phyloP scores from a whole-genome alignment of 2,329 filamentous ascomycete genomes.

The Alternaria sp. region DNA sequence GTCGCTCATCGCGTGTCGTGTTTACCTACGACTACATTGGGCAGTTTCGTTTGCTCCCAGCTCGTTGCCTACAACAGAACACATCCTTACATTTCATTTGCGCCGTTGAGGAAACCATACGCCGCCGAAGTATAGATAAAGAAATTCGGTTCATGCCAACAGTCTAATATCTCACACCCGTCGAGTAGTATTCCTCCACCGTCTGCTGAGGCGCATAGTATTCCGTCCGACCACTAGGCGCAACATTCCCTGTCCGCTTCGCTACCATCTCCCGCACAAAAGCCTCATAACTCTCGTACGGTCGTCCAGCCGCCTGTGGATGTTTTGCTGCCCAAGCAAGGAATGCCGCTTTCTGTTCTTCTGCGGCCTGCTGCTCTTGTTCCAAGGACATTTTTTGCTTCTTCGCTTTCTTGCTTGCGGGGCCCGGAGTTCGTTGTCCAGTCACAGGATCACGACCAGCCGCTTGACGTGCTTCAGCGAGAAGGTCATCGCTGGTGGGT shows the following conservation, averaged over 20 bases:
- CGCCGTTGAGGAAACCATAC: not conserved
- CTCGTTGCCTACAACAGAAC: not conserved
- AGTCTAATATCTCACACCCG: conserved; percentile 11
- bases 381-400: not conserved
- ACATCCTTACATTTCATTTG: not conserved
- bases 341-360: conserved; percentile 14
- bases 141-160: not conserved
- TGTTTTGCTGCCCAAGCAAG: conserved; percentile 13
- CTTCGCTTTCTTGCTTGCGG: not conserved
- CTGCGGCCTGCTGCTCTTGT: not conserved
- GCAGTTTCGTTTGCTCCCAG: not conserved
- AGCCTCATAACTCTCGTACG: conserved; percentile 21
- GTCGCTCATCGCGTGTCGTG: not conserved
- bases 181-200: conserved; percentile 32
- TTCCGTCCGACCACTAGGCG: conserved; percentile 11
- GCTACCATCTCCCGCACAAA: conserved; percentile 23
- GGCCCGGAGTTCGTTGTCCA: conserved; percentile 8
- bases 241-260: conserved; percentile 23
- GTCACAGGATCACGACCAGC: conserved; percentile 32
- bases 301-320: conserved; percentile 15
- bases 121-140: not conserved
- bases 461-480: conserved; percentile 33
- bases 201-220: conserved; percentile 39
- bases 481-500: conserved; percentile 11
- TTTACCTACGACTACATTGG: not conserved